These are phyloP conservation scores for Chaetoceros muelleri DNA, from an alignment of 108 stramenopile species.

Conservation along the genomic window DNA sequence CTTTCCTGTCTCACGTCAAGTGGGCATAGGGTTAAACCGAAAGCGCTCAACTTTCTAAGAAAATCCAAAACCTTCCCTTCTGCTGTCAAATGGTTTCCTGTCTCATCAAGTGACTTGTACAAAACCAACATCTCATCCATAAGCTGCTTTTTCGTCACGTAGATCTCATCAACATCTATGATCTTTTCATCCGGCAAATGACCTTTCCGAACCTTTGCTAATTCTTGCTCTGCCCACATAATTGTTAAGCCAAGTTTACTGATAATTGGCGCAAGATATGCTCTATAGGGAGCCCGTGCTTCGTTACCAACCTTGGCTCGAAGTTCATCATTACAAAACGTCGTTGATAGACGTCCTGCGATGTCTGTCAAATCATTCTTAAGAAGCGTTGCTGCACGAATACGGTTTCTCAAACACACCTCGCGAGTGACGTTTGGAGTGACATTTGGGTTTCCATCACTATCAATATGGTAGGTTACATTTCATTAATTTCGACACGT, in stretches of 20 bases:
- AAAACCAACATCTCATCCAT: conserved; percentile 74
- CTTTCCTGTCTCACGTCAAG: conserved; percentile 95
- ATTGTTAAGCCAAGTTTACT: conserved; percentile 39
- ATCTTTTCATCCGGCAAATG: conserved; percentile 7
- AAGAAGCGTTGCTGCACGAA: conserved; percentile 75
- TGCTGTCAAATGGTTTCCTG: conserved; percentile 74
- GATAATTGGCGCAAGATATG: conserved; percentile 50
- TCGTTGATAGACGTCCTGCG: conserved; percentile 39
- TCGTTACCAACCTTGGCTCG: conserved; percentile 40
- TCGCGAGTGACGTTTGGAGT: conserved; percentile 83
- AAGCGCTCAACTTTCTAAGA: conserved; percentile 81
- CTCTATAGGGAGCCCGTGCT: conserved; percentile 58
- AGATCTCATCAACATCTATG: conserved; percentile 27
- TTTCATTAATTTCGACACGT: too few species aligned
- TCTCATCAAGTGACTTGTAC: conserved; percentile 64
- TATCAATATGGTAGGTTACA: too few species aligned
- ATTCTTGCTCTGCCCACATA: conserved; percentile 51
- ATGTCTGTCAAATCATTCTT: conserved; percentile 55
- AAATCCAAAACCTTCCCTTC: conserved; percentile 78
- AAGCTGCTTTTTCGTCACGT: conserved; percentile 56
- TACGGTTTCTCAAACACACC: conserved; percentile 71
- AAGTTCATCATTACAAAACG: conserved; percentile 29
- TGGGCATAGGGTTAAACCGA: conserved; percentile 88
- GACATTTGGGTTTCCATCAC: conserved; percentile 97
- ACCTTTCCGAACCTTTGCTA: conserved; percentile 17